Conservation (phyloP, 1,139 yeast species). For the Starmera stellimalicola region DNA sequence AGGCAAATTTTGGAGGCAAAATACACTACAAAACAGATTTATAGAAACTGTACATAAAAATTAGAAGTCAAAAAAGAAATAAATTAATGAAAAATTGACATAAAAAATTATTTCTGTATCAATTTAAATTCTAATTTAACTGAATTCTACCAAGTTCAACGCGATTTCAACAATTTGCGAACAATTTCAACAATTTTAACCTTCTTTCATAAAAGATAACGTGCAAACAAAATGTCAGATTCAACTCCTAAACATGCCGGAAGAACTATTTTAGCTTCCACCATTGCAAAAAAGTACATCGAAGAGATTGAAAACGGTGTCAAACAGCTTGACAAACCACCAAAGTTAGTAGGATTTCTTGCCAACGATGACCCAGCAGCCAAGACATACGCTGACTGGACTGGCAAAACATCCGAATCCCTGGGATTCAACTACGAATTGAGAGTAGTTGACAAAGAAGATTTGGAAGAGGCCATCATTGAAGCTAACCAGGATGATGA, state of each 20-base stretch:
- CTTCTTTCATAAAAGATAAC: no score
- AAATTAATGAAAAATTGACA: no score
- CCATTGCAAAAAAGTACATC: slow-evolving; percentile 73
- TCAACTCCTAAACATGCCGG: slow-evolving; percentile 32
- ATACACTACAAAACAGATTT: no score
- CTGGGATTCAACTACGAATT: slow-evolving; percentile 82
- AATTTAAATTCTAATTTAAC: no score
- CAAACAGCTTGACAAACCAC: slow-evolving; percentile 38
- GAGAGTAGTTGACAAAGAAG: slow-evolving; percentile 63
- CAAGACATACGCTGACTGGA: slow-evolving; percentile 90
- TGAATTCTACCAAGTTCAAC: no score
- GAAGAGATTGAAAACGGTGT: slow-evolving; percentile 64
- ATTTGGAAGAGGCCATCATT: slow-evolving; percentile 72
- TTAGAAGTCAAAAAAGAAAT: no score
- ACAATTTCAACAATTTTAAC: no score
- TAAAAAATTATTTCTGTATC: no score
- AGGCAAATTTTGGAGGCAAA: no score
- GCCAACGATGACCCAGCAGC: slow-evolving; percentile 97
- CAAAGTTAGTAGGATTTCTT: slow-evolving; percentile 79
- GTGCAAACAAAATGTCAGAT: neutral
- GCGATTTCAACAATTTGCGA: no score
- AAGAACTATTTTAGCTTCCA: slow-evolving; percentile 77
- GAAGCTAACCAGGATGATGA: slow-evolving; percentile 69
- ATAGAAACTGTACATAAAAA: no score
- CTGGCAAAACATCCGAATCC: slow-evolving; percentile 79